Conservation (phyloP, 805 yeast species). For the Yamadazyma philogaea region DNA sequence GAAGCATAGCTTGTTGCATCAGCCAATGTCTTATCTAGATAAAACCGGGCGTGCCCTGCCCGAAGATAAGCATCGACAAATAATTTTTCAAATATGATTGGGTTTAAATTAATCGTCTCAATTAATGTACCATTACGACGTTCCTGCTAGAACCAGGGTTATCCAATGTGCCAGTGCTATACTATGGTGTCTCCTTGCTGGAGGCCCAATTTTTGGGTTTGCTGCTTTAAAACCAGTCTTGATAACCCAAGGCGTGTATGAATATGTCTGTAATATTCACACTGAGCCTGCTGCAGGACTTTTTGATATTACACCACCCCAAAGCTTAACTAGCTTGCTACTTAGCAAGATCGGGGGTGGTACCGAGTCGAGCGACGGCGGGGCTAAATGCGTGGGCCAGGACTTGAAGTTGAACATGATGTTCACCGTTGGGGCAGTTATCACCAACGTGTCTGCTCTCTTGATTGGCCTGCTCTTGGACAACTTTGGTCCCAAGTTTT, state of each 20-base stretch:
- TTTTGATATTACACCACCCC: conserved; percentile 9
- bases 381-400: conserved; percentile 48
- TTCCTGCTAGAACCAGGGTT: conserved; percentile 15
- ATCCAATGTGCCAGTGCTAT: conserved; percentile 50
- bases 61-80: conserved; percentile 4
- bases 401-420: conserved; percentile 56
- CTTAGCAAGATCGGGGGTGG: conserved; percentile 10
- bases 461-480: conserved; percentile 50
- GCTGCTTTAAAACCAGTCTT: conserved; percentile 57
- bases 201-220: conserved; percentile 59
- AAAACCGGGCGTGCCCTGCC: neutral
- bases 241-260: conserved; percentile 48
- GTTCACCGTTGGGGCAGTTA: conserved; percentile 56
- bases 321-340: conserved; percentile 14
- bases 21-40: no score
- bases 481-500: conserved; percentile 48
- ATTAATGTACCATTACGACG: conserved; percentile 13
- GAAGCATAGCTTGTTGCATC: no score
- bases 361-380: conserved; percentile 18
- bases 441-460: conserved; percentile 54
- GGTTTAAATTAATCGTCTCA: neutral
- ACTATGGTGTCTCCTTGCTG: conserved; percentile 53
- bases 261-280: conserved; percentile 32
- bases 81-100: neutral
- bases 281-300: conserved; percentile 7